Conservation (phyloP, 2,329 filamentous ascomycete species). For the Ceratocystis eucalypticola region DNA sequence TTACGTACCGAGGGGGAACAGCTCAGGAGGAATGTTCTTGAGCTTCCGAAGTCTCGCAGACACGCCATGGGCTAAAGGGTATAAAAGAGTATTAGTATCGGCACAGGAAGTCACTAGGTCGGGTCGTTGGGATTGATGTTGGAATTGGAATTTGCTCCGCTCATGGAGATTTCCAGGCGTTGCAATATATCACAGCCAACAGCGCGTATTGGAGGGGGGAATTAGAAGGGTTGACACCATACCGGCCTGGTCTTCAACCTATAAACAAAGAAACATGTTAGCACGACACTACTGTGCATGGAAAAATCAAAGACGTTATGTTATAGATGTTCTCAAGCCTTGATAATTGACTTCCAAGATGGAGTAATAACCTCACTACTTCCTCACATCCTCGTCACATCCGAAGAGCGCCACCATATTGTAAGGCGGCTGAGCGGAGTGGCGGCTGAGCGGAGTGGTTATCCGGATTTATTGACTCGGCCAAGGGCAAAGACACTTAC, state of each 20-base stretch:
- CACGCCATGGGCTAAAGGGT: slow-evolving; percentile 69
- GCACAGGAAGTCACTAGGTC: background rate
- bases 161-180: background rate
- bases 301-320: background rate
- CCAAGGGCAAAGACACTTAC: slow-evolving; percentile 39
- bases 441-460: background rate
- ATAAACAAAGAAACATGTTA: slow-evolving; percentile 24
- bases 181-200: background rate
- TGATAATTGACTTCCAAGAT: background rate
- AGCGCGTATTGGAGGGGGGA: background rate
- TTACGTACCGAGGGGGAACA: slow-evolving; percentile 74
- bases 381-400: slow-evolving; percentile 9
- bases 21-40: slow-evolving; percentile 81
- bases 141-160: background rate
- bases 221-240: slow-evolving; percentile 29
- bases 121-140: background rate
- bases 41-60: slow-evolving; percentile 86
- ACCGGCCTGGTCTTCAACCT: slow-evolving; percentile 58
- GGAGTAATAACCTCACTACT: slow-evolving; percentile 13
- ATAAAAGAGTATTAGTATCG: slow-evolving; percentile 1
- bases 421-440: background rate
- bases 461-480: background rate
- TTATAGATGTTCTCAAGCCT: background rate
- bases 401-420: background rate
- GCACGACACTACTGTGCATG: slow-evolving; percentile 13